Base-by-base conservation (phyloP, 768 basidiomycete genomes). In the Suillus tomentosus region DNA sequence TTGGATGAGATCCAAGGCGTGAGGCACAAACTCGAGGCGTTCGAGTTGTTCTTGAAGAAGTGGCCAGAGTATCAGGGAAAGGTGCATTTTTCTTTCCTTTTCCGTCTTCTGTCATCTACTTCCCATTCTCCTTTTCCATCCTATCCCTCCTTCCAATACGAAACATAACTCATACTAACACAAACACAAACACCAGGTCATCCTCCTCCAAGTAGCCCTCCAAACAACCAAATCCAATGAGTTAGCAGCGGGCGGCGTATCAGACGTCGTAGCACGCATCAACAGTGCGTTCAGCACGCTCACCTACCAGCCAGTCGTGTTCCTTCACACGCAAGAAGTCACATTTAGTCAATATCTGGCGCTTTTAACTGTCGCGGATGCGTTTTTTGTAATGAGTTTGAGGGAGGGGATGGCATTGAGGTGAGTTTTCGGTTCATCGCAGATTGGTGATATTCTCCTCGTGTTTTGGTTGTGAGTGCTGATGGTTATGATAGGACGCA, bases 1-100 rank as follows among this genome's bases (percentile, higher is more conserved):
- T 82, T 96, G 36, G 94, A 96, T 71, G 91, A 91, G 70, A 83
- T 95, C 62, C 91, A 92, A 80, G 92, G 93, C 55, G 91, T 95
- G 39, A 82, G 86, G 17, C 90, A 95, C 65, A 95, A 95, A 74
- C 81, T 95, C 58, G 82, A 87, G 54, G 91, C 93, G 0, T 95
- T 95, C 70, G 93, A 95, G 70, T 76, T 80, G 17, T 94, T 95
- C 80, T 79, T 95, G 60, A 89, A 90, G 65, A 86, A 85, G 68
- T 79, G 90, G 66, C 90, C 91, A n/a, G 85, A 92, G 66, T 94
- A 84, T 75, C 89, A 89, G 69, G 88, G 88, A 54, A 91, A 91
- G 77, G 89, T 87, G 56, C 6, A 63, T 57, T 22, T 39, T 57
- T 10, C 13, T 3, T 34, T n/a, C 14, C 8, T 22, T 14, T 17